Evolutionary conservation across 306 rosid species (phyloP), one percentile per base, ranked within the genome.

Genomic region (Pueraria montana): DNA sequence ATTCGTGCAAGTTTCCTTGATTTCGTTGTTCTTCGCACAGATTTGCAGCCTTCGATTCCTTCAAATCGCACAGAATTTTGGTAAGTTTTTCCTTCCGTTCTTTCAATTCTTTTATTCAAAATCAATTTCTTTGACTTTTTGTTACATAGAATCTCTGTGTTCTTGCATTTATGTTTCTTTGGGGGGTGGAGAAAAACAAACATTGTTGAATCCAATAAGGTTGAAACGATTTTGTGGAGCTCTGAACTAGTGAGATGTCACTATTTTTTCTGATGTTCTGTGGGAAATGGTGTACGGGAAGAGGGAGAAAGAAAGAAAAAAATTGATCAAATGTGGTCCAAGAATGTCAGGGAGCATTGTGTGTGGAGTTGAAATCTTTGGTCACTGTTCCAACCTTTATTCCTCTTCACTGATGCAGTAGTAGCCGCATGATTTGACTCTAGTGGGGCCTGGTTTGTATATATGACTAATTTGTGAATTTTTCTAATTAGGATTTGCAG

Each of bases 381-480:
- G 73, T 80, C 61, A 75, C 80, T 61, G 69, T 74, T 80, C 48
- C 80, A 27, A 26, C 67, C 52, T 73, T 50, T 82, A 78, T 78
- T 81, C 40, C 40, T 34, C 85, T 85, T 67, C 86, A 20, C 49
- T 84, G 80, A 48, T 73, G 82, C 71, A 43, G 83, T 72, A 38
- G 62, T 78, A 52, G 78, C 69, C 72, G 73, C 72, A 30, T 85
- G 83, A 45, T 82, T 79, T 87, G 83, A 87, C 88, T 68, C 56
- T 68, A 43, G 86, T 78, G 83, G 88, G 86, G 80, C 86, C 85
- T 86, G 32, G 26, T 18, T 48, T 63, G 9, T 61, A 6, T 38
- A 9, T 73, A 6, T 73, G 8, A 49, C 58, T 75, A 56, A 67
- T 67, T 40, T 43, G 62, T 81, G 61, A 63, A 77, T 62, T 75